These are phyloP conservation scores for Umbelopsis sp. DNA, from an alignment of 192 early-diverging fungal species.

Conservation along the genomic window DNA sequence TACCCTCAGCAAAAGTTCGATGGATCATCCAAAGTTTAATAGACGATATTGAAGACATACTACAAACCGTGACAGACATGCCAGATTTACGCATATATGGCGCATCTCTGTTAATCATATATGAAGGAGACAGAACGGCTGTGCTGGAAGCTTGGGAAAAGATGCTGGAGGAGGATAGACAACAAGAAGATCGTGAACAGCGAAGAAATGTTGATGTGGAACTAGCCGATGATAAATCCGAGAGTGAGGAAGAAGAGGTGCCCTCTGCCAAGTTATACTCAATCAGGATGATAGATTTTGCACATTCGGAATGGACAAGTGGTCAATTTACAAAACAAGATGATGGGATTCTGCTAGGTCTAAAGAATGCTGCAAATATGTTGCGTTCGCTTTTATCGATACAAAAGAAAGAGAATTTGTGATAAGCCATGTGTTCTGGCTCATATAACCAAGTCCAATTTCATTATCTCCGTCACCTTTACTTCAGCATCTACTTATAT, in stretches of 20 bases:
- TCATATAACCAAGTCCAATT: too few species aligned
- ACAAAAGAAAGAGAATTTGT: conserved; percentile 7
- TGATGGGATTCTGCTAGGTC: conserved; percentile 66
- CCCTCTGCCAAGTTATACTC: conserved; percentile 55
- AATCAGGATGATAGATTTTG: conserved; percentile 88
- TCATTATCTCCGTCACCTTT: too few species aligned
- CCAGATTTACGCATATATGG: conserved; percentile 67
- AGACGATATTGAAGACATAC: conserved; percentile 60
- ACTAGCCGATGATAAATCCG: conserved; percentile 32
- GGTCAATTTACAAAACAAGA: conserved; percentile 63
- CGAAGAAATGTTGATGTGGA: conserved; percentile 24
- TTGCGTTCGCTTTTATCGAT: conserved; percentile 49
- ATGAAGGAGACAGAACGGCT: conserved; percentile 66
- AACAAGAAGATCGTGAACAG: conserved; percentile 28
- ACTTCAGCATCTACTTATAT: too few species aligned
- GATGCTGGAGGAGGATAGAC: conserved; percentile 37
- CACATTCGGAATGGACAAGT: conserved; percentile 72
- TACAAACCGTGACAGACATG: conserved; percentile 49
- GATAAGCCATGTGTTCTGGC: not conserved
- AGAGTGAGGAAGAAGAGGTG: conserved; percentile 30
- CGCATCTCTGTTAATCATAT: conserved; percentile 80
- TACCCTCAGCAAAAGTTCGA: conserved; percentile 53
- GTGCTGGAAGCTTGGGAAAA: conserved; percentile 51
- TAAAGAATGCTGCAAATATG: conserved; percentile 59
- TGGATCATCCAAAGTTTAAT: conserved; percentile 65